Percentiles rank a stretch among this genome's conserved stretches.
Conservation (phyloP, 331 rosid genomes). For the Dryas integrifolia region DNA sequence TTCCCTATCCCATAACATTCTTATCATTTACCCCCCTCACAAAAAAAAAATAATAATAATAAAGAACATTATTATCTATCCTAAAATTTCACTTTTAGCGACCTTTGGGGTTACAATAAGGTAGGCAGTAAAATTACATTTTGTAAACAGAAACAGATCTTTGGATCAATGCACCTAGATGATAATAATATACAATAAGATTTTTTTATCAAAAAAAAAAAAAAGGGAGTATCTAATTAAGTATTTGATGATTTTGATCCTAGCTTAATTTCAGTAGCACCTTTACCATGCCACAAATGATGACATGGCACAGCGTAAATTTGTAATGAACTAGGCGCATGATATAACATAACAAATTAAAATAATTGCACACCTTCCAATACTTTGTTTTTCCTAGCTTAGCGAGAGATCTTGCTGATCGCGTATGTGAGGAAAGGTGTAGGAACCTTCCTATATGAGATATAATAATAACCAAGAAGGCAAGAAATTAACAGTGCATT, state of each 20-base stretch:
- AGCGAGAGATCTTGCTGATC: background rate
- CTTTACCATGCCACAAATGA: too few relatives aligned
- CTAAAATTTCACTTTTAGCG: background rate
- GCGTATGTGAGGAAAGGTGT: conserved; percentile 35
- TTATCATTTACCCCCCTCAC: background rate
- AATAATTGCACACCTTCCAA: too few relatives aligned
- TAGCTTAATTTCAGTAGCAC: too few relatives aligned
- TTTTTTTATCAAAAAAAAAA: too few relatives aligned
- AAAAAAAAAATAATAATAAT: too few relatives aligned
- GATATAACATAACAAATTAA: too few relatives aligned
- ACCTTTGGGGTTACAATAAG: background rate
- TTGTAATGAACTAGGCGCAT: too few relatives aligned
- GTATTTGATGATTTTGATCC: too few relatives aligned
- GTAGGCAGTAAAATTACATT: background rate
- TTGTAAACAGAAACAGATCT: background rate
- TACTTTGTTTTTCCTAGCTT: background rate
- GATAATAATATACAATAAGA: background rate
- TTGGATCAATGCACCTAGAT: background rate
- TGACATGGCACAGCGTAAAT: too few relatives aligned
- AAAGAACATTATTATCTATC: background rate
- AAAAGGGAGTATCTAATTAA: too few relatives aligned
- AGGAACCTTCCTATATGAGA: conserved; percentile 47
- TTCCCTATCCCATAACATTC: background rate
- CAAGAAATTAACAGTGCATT: conserved; percentile 6
- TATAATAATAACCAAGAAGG: conserved; percentile 19